Base-by-base conservation (phyloP, 495 filamentous ascomycete species). In the Tuber indicum region DNA sequence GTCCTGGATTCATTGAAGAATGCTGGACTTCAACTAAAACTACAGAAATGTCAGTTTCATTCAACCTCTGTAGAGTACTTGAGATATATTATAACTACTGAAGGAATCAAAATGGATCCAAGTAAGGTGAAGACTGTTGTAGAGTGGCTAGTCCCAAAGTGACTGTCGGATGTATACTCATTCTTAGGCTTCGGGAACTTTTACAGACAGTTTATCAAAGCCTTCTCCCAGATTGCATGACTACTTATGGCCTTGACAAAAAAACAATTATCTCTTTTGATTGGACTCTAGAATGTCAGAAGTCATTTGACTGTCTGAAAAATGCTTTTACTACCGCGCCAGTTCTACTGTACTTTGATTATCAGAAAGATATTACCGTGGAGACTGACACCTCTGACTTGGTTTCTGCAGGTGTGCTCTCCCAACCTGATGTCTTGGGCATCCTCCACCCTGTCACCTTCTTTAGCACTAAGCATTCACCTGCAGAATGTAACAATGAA, bases 301-400 rank as follows among this genome's bases (percentile, higher is more conserved):
- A 2, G 1, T 42, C 41, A 6, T 76, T 76, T 23, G n/a, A 76
- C 4, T 8, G 14, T 0, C 39, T 76, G 1, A 47, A 41, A 49
- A 36, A 23, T 3, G 74, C 52, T 3, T 75, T 75, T 26, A 45
- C 12, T 12, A 26, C 7, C 1, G 72, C 46, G 2, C 72, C 36
- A 49, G n/a, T 74, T 1, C 44, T 74, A 6, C 4, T 45, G 5
- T 9, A 45, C 44, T 45, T 45, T 14, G 44, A 45, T 14, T 45
- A 77, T 73, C 74, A 86, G 75, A 84, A 78, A 70, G 70, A 76
- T 36, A 80, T 85, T 82, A 17, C 73, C 12, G 1, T 45, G 1
- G 44, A 45, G 12, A 45, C 44, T 9, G 44, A 45, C 43, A 7
- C 7, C 73, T 76, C 32, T 1, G 66, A 41, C 26, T 73, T 21